Percentiles rank a stretch among this genome's conserved stretches.
phyloP scores from a whole-genome alignment of 441 rosid genomes.

The Breynia disticha region DNA sequence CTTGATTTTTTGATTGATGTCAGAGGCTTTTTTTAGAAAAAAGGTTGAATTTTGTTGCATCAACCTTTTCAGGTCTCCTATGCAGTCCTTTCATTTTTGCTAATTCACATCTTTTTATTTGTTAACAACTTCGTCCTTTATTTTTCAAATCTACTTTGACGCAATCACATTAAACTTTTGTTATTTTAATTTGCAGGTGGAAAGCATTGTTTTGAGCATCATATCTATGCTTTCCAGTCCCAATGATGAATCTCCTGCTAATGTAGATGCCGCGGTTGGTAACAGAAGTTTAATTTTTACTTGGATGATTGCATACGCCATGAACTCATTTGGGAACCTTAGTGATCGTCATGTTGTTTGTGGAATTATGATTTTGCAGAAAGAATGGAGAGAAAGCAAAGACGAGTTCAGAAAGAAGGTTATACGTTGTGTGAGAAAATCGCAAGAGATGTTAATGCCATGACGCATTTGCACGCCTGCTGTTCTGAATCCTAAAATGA shows the following conservation, averaged over 20 bases:
- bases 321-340: background rate
- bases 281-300: background rate
- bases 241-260: conserved; percentile 87
- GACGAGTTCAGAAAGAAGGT: conserved; percentile 58
- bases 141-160: background rate
- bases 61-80: too few species aligned
- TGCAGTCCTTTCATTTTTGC: too few species aligned
- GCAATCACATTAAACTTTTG: background rate
- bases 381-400: conserved; percentile 55
- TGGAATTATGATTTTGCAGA: conserved; percentile 27
- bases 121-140: background rate
- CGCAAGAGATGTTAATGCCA: conserved; percentile 38
- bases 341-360: too few species aligned
- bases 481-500: too few species aligned
- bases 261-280: conserved; percentile 88
- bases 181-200: conserved; percentile 49
- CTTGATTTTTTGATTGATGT: too few species aligned
- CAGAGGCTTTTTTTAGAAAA: too few species aligned
- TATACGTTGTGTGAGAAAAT: conserved; percentile 48
- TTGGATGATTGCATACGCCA: background rate
- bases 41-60: too few species aligned
- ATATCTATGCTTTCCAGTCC: conserved; percentile 93
- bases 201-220: conserved; percentile 84
- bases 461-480: too few species aligned
- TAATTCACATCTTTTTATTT: background rate